phyloP scores from a whole-genome alignment of 768 basidiomycete genomes.

The Tremella yokohamensis region DNA sequence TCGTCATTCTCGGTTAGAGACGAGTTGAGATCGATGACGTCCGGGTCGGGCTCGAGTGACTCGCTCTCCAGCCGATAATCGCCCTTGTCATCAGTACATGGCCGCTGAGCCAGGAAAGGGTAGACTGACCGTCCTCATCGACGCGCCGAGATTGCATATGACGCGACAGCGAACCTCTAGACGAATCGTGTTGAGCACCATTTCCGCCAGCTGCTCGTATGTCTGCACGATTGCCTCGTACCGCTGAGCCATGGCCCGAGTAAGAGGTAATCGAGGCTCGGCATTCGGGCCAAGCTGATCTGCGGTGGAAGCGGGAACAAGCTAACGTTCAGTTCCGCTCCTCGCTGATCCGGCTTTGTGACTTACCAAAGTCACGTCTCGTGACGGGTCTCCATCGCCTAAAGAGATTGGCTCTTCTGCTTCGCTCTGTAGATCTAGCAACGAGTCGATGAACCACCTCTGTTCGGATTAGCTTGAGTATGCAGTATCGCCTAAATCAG shows the following conservation, averaged over 20 bases:
- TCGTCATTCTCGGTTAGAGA: slow-evolving; percentile 76
- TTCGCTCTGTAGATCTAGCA: slow-evolving; percentile 64
- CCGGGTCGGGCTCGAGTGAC: slow-evolving; percentile 84
- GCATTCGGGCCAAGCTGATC: slow-evolving; percentile 34
- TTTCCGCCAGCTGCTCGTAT: slow-evolving; percentile 80
- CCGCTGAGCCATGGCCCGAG: slow-evolving; percentile 85
- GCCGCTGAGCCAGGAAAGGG: background rate
- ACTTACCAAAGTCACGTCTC: background rate
- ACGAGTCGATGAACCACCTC: slow-evolving; percentile 79
- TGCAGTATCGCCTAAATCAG: background rate
- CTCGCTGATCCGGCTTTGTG: background rate
- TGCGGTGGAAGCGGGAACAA: background rate
- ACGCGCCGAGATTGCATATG: slow-evolving; percentile 73
- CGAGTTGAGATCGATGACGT: slow-evolving; percentile 77
- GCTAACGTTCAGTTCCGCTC: background rate
- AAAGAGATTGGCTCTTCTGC: slow-evolving; percentile 55
- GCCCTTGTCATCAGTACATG: slow-evolving; percentile 57
- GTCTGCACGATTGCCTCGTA: slow-evolving; percentile 87
- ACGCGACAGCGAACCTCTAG: slow-evolving; percentile 81
- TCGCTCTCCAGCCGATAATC: slow-evolving; percentile 78
- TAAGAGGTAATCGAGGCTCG: slow-evolving; percentile 68
- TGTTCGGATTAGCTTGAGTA: slow-evolving; percentile 43
- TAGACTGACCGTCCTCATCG: slow-evolving; percentile 66
- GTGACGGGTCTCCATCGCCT: background rate
- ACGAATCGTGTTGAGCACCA: slow-evolving; percentile 80